phyloP scores from a whole-genome alignment of 1,139 yeast genomes.

The Taphrina populina region DNA sequence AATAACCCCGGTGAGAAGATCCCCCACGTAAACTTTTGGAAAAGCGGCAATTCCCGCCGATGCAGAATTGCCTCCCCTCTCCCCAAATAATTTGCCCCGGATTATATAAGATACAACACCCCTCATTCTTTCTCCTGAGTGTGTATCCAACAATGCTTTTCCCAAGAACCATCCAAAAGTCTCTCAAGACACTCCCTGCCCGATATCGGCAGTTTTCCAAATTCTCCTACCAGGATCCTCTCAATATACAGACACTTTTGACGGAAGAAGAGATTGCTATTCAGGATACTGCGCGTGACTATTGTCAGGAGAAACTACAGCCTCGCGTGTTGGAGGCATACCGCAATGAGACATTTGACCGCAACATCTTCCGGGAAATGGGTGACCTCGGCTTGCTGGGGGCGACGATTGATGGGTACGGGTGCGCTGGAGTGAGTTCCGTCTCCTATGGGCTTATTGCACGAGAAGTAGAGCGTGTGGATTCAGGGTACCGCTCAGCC shows the following conservation, averaged over 20 bases:
- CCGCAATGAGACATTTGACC: constrained; percentile 48
- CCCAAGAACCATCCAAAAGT: constrained; percentile 3
- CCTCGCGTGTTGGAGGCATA: constrained; percentile 50
- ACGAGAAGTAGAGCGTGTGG: constrained; percentile 51
- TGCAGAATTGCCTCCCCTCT: too few species aligned
- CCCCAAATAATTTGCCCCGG: too few species aligned
- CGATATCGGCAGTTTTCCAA: constrained; percentile 14
- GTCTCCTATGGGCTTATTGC: constrained; percentile 51
- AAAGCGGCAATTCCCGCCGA: too few species aligned
- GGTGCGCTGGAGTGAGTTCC: constrained; percentile 50
- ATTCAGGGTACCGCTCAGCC: constrained; percentile 51
- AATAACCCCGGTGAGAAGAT: too few species aligned
- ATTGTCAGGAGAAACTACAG: constrained; percentile 47
- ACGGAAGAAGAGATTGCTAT: constrained; percentile 50
- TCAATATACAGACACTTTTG: constrained; percentile 45
- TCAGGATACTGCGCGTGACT: constrained; percentile 47
- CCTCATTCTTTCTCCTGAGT: too few species aligned
- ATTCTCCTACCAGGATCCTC: constrained; percentile 43
- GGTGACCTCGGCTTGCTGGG: constrained; percentile 51
- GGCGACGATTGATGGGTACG: constrained; percentile 50
- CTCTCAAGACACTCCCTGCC: not conserved
- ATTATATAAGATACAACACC: too few species aligned
- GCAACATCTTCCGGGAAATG: constrained; percentile 44
- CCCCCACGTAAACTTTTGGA: too few species aligned
- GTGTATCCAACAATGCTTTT: not conserved